Percentiles rank a stretch among this genome's conserved stretches.
phyloP scores from a whole-genome alignment of 2,329 filamentous ascomycete genomes.

The Fusarium sp. region DNA sequence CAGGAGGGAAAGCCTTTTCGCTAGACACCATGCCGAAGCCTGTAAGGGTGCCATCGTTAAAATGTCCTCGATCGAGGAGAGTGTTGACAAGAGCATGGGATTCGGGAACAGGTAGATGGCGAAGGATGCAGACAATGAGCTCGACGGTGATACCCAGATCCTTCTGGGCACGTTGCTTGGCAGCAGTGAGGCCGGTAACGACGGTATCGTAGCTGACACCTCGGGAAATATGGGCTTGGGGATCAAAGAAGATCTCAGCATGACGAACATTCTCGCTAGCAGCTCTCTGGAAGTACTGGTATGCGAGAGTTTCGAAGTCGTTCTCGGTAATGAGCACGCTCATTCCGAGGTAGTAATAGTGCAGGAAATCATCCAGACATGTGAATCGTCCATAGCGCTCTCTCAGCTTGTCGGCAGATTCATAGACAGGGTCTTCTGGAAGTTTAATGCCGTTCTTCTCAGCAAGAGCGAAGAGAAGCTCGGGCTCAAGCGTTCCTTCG shows the following conservation, averaged over 20 bases:
- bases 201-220: conserved; percentile 73
- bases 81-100: conserved; percentile 55
- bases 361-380: conserved; percentile 80
- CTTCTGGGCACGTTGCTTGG: conserved; percentile 67
- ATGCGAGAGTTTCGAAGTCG: conserved; percentile 80
- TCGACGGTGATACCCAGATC: conserved; percentile 73
- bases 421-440: conserved; percentile 71
- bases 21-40: conserved; percentile 77
- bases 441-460: conserved; percentile 72
- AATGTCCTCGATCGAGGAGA: conserved; percentile 54
- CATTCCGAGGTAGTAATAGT: conserved; percentile 83
- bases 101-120: conserved; percentile 73
- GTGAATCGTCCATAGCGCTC: conserved; percentile 74
- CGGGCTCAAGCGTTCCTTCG: conserved; percentile 78
- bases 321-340: conserved; percentile 70
- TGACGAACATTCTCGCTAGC: conserved; percentile 74
- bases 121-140: conserved; percentile 77
- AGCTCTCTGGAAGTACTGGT: conserved; percentile 75
- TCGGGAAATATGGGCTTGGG: conserved; percentile 75
- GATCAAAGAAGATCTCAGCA: conserved; percentile 84
- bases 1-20: conserved; percentile 66
- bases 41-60: conserved; percentile 63
- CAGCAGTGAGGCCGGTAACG: conserved; percentile 70
- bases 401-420: conserved; percentile 67
- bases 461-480: conserved; percentile 76